Percentiles rank a stretch among this genome's conserved stretches.
These are phyloP conservation scores for Podila verticillata DNA, from an alignment of 192 early-diverging fungal species.

Conservation along the genomic window DNA sequence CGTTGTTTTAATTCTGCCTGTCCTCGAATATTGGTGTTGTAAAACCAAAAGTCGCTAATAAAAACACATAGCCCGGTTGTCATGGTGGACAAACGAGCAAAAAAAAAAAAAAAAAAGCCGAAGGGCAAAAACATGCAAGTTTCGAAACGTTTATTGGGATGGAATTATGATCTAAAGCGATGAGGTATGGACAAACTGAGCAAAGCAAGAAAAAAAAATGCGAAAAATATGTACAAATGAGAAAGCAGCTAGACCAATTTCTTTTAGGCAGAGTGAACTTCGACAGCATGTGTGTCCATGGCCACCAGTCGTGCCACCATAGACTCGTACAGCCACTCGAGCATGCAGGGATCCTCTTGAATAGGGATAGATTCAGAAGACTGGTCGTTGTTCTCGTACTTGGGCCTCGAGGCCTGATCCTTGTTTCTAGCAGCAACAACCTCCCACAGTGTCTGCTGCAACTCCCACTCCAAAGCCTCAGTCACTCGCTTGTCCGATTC, in stretches of 20 bases:
- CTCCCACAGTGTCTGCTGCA: slow-evolving; percentile 22
- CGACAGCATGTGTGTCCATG: background rate
- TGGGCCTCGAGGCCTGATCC: background rate
- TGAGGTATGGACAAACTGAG: slow-evolving; percentile 1
- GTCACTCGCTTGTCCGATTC: slow-evolving; percentile 20
- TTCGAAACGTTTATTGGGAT: background rate
- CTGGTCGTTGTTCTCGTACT: background rate
- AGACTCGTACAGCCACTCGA: slow-evolving; percentile 40
- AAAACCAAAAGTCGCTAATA: no score
- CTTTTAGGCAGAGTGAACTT: background rate
- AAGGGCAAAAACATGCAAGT: background rate
- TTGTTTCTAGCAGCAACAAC: slow-evolving; percentile 3
- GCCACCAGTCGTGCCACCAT: slow-evolving; percentile 30
- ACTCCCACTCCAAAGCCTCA: slow-evolving; percentile 29
- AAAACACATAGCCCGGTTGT: no score
- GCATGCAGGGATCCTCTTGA: slow-evolving; percentile 23
- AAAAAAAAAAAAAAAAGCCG: background rate
- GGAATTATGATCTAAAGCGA: background rate
- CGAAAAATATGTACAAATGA: background rate
- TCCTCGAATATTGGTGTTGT: no score
- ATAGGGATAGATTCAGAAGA: background rate
- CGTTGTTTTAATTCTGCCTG: no score
- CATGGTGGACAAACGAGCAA: no score
- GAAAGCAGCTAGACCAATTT: background rate
- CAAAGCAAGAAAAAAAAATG: slow-evolving; percentile 2